Evolutionary conservation across 1,284 basidiomycete genomes (phyloP), one percentile per base, ranked within the genome.

Genomic region (Rhodotorula sp.): DNA sequence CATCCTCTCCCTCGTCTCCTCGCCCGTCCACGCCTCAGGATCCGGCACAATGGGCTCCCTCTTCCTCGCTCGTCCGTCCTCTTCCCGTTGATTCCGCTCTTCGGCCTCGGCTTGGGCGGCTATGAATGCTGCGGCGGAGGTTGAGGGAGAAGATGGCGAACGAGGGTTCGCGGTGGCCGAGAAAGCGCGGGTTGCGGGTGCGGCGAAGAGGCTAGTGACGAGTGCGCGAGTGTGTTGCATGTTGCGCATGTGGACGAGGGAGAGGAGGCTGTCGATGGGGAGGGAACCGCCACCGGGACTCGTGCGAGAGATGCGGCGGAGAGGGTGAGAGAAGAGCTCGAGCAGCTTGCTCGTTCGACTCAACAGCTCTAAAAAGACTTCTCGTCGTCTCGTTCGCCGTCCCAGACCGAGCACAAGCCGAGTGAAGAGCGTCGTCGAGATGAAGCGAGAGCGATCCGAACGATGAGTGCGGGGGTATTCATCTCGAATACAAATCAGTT

Each of bases 11-110:
- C 66, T 56, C 22, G 70, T 48, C 46, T 74, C 73, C 20, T 74
- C 73, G 27, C 73, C 73, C 1, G 62, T 54, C 73, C 73, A 74
- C 8, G 66, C 70, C 0, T 68, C 58, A 46, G 55, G 48, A n/a
- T 67, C 62, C 11, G 62, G 66, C 13, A 61, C 36, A 20, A 64
- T n/a, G 9, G n/a, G 52, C 22, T 34, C 11, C 47, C 62, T 64
- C 27, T 61, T 56, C 17, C 32, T 48, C 11, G 44, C 22, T 8
- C 39, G 39, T 44, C 39, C 39, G 19, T 44, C 39, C 39, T 24
- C 60, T 11, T 39, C 36, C 20, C 36, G n/a, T 11, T 34, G 11
- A 13, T 2, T 9, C 11, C 44, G 19, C 17, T 27, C 56, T 44
- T 51, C 36, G 1, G n/a, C 44, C 8, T 32, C 48, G 4, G 53